Base-by-base conservation (phyloP, 345 rosid genomes). In the Erodium maritimum region DNA sequence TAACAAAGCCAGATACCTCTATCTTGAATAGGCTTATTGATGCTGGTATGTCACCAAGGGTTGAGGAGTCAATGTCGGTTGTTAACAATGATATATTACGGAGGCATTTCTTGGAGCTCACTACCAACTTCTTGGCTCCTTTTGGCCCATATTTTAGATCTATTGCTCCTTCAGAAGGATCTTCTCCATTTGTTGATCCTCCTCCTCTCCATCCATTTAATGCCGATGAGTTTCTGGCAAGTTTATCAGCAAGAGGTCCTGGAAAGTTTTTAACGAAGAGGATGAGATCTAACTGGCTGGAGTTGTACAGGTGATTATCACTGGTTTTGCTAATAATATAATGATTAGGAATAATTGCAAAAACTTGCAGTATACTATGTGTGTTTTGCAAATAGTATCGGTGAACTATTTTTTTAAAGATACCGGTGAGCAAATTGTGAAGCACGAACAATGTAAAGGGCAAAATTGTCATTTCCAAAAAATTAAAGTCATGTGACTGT, bases 41-140 rank as follows among this genome's bases (percentile, higher is more conserved):
- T 72, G 96, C 95, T 37, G 99, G 99, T 63, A 57, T 83, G 78
- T 89, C 96, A 4, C 97, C 97, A 0, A 82, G 95, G 77, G 88
- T 89, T 59, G 99, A 93, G 84, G 96, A 89, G 69, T 87, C 99
- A 17, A 93, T 93, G 99, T 89, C 99, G 1, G 89, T 93, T 24
- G 99, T 93, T 65, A 93, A 93, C 69, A 93, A 93, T 63, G 96
- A 93, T 77, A 89, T 93, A 68, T 68, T 93, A 60, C 83, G 96
- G 19, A 78, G 99, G 63, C 99, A 93, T 77, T 93, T 93, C 80
- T 76, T 89, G 83, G 99, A 89, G 75, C 95, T 93, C 19, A 89
- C 99, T 13, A 87, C 97, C 56, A 93, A 93, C 73, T 87, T 93
- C 65, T 80, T 93, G 78, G 84, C 99, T 20, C 97, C 99, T 59